A percentile compares a stretch with the other conserved stretches of the same genome.
These are phyloP conservation scores for Penicillium cosmopolitanum DNA, from an alignment of 495 filamentous ascomycete species.

Conservation along the genomic window DNA sequence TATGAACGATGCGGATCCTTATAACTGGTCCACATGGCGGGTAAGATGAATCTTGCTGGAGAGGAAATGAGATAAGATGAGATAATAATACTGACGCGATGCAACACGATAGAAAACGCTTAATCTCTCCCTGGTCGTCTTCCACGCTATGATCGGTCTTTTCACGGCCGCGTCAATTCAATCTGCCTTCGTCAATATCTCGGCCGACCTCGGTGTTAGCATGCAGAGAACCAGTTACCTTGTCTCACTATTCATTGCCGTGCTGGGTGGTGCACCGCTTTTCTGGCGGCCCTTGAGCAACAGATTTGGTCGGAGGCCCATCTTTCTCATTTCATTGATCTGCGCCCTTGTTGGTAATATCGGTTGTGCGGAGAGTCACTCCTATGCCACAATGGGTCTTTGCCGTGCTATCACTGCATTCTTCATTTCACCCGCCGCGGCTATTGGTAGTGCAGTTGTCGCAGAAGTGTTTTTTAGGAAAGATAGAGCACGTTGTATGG, in stretches of 20 bases:
- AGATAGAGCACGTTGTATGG: conserved; percentile 50
- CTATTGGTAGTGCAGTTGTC: conserved; percentile 47
- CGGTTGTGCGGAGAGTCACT: conserved; percentile 47
- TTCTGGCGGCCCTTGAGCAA: conserved; percentile 59
- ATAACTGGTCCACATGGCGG: conserved; percentile 55
- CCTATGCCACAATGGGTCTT: conserved; percentile 44
- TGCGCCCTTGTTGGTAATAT: conserved; percentile 51
- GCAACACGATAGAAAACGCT: conserved; percentile 51
- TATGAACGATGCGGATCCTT: conserved; percentile 51
- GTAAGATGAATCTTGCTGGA: conserved; percentile 18
- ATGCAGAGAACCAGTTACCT: conserved; percentile 55
- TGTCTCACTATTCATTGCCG: conserved; percentile 53
- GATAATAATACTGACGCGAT: conserved; percentile 1
- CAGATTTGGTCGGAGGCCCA: conserved; percentile 55
- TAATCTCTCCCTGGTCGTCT: conserved; percentile 56
- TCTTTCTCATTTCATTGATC: conserved; percentile 53
- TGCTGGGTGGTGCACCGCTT: conserved; percentile 54
- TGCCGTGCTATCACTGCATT: conserved; percentile 52
- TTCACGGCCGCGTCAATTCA: conserved; percentile 58
- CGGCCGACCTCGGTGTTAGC: conserved; percentile 47
- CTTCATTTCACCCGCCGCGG: conserved; percentile 54
- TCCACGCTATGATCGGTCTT: conserved; percentile 60
- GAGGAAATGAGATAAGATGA: neutral
- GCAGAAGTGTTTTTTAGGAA: conserved; percentile 51
- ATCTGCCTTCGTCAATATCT: conserved; percentile 54